Conservation (phyloP, 1,284 basidiomycete species). For the Bjerkandera adusta region DNA sequence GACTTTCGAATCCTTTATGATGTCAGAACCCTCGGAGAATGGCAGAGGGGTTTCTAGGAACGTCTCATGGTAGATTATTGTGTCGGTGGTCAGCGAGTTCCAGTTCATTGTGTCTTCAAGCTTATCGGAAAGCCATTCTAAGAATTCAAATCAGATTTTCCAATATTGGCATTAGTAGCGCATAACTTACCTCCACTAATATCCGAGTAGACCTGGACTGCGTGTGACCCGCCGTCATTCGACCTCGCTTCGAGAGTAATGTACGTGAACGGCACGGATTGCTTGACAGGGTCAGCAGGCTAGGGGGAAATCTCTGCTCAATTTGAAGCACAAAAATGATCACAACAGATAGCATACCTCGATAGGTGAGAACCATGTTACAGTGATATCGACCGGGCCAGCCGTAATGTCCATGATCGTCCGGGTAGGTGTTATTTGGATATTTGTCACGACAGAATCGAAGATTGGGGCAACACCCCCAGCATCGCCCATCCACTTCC, state of each 20-base stretch:
- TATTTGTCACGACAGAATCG: conserved; percentile 12
- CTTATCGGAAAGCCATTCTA: conserved; percentile 10
- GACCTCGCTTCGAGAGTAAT: conserved; percentile 22
- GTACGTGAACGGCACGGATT: conserved; percentile 27
- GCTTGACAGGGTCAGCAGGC: conserved; percentile 15
- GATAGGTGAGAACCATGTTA: conserved; percentile 18
- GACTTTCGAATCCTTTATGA: background rate
- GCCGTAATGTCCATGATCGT: conserved; percentile 15
- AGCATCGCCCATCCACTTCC: conserved; percentile 33
- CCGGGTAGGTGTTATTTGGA: conserved; percentile 16
- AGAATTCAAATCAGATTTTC: too few relatives aligned
- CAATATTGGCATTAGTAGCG: too few relatives aligned
- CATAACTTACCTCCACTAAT: conserved; percentile 25
- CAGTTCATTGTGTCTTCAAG: background rate
- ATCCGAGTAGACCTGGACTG: conserved; percentile 28
- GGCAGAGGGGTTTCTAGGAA: conserved; percentile 1
- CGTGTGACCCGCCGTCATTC: conserved; percentile 23
- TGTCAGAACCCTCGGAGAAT: background rate
- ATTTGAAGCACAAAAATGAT: conserved; percentile 6
- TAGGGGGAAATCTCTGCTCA: conserved; percentile 12
- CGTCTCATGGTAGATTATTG: background rate
- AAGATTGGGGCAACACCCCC: conserved; percentile 2
- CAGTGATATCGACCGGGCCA: conserved; percentile 13
- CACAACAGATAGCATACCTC: conserved; percentile 8
- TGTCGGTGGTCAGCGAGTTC: background rate